phyloP scores from a whole-genome alignment of 345 rosid species.

The Trapa bicornis region DNA sequence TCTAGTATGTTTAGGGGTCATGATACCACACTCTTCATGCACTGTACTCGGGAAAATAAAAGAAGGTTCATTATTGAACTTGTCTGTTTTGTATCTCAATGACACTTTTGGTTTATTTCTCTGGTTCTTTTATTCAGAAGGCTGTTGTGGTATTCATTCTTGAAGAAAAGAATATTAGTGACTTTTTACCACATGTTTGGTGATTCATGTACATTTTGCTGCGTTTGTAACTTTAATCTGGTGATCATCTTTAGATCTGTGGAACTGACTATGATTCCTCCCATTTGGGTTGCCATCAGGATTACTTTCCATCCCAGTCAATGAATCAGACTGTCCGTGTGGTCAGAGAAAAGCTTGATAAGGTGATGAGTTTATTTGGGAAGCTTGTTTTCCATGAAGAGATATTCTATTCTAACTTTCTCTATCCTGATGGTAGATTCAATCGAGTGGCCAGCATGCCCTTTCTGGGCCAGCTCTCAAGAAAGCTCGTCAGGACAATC shows the following conservation, averaged over 20 bases:
- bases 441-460: constrained; percentile 34
- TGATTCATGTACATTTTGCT: not conserved
- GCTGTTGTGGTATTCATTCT: not conserved
- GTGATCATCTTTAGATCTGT: not conserved
- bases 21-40: not conserved
- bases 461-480: constrained; percentile 40
- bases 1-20: not conserved
- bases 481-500: constrained; percentile 46
- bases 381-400: not conserved
- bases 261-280: not conserved
- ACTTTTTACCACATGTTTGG: not conserved
- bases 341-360: constrained; percentile 70
- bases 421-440: constrained; percentile 29
- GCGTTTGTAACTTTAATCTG: not conserved
- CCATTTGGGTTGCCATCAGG: constrained; percentile 33
- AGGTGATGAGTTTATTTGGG: constrained; percentile 29
- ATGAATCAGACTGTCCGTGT: constrained; percentile 70
- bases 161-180: not conserved
- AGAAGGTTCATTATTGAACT: not conserved
- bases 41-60: not conserved
- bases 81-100: not conserved
- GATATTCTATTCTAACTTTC: not conserved
- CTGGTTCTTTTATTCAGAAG: not conserved
- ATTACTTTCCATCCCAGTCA: constrained; percentile 58
- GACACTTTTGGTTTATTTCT: not conserved